phyloP scores from a whole-genome alignment of 169 alveolate genomes.

The Plasmodium vivax region DNA sequence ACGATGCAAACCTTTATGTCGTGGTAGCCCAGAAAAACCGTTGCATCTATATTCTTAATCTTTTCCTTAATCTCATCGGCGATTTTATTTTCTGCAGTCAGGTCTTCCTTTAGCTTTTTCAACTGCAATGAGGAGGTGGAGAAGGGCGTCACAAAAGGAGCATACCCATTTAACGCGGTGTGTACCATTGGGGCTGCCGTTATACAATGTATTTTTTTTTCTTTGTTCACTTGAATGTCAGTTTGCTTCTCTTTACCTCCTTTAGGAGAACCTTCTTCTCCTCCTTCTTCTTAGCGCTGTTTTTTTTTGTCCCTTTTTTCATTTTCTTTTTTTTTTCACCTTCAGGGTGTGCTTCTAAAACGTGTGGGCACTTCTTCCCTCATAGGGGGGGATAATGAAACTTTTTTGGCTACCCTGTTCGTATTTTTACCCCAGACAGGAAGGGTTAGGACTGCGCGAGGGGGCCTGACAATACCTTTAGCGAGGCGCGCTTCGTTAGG shows the following conservation, averaged over 20 bases:
- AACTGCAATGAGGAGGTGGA: background rate
- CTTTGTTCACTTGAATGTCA: background rate
- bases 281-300: constrained; percentile 19
- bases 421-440: background rate
- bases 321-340: constrained; percentile 5
- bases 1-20: constrained; percentile 43
- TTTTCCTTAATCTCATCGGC: constrained; percentile 34
- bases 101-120: constrained; percentile 18
- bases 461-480: background rate
- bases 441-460: background rate
- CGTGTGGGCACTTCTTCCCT: background rate
- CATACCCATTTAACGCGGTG: background rate
- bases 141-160: background rate
- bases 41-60: constrained; percentile 38
- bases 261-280: constrained; percentile 17
- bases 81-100: constrained; percentile 16
- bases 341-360: background rate
- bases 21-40: constrained; percentile 47
- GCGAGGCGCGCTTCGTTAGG: background rate
- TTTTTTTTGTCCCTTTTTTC: constrained; percentile 1
- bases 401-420: background rate
- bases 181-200: background rate
- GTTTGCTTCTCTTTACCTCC: constrained; percentile 33
- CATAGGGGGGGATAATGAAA: background rate
- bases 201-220: background rate